phyloP scores from a whole-genome alignment of 148 eudicot species.

The Vaccinium macrocarpon region DNA sequence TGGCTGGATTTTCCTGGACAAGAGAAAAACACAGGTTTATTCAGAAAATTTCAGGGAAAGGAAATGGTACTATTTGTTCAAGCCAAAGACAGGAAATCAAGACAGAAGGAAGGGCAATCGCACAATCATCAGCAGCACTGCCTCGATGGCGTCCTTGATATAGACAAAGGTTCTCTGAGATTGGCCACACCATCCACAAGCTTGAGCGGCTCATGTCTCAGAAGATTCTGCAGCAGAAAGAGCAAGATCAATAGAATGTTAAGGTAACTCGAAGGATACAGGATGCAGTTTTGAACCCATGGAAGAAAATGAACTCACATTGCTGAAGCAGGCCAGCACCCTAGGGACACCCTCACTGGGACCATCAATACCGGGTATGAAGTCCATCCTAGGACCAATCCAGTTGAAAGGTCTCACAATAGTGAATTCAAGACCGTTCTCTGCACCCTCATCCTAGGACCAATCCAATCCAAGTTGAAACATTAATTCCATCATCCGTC shows the following conservation, averaged over 20 bases:
- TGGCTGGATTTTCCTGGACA: constrained; percentile 83
- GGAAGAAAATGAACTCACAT: constrained; percentile 42
- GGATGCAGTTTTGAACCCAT: background rate
- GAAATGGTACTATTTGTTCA: background rate
- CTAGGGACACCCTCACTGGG: constrained; percentile 99
- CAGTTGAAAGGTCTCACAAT: constrained; percentile 98
- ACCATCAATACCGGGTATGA: constrained; percentile 97
- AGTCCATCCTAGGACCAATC: constrained; percentile 99
- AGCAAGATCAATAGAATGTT: background rate
- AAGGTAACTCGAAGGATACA: constrained; percentile 4
- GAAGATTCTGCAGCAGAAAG: constrained; percentile 56
- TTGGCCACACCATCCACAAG: constrained; percentile 97
- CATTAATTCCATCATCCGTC: too few relatives aligned
- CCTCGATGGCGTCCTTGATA: constrained; percentile 98
- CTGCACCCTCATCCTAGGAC: constrained; percentile 99
- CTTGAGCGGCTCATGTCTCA: constrained; percentile 89
- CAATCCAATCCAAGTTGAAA: too few relatives aligned
- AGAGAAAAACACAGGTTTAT: background rate
- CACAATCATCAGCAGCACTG: constrained; percentile 95
- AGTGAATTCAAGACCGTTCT: constrained; percentile 90
- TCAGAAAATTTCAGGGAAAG: background rate
- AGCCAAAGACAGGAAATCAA: background rate
- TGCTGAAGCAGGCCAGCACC: constrained; percentile 96
- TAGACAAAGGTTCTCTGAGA: constrained; percentile 94
- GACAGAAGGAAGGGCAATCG: constrained; percentile 24